Evolutionary conservation across 2,329 filamentous ascomycete species (phyloP).

Genomic region (Monosporascus ibericus): DNA sequence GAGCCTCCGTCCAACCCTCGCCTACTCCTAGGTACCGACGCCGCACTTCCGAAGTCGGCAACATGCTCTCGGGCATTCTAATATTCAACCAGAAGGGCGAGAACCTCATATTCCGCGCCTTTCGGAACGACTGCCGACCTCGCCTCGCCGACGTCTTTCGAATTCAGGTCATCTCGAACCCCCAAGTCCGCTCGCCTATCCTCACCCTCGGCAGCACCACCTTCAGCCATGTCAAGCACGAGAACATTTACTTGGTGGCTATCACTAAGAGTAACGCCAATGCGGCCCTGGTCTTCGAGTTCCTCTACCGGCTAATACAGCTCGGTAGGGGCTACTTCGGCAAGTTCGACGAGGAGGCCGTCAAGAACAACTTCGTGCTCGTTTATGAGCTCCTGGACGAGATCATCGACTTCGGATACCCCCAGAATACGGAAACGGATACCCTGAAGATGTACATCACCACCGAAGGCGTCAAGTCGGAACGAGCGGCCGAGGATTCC

Average conservation of each 20-base stretch:
- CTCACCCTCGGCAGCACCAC: conserved; percentile 95
- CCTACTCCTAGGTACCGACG: not conserved
- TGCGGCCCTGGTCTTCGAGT: conserved; percentile 95
- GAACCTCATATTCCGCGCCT: conserved; percentile 98
- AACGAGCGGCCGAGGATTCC: conserved; percentile 79
- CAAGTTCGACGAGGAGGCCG: conserved; percentile 98
- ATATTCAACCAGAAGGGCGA: conserved; percentile 99
- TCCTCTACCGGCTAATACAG: conserved; percentile 85
- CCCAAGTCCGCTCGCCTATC: conserved; percentile 95
- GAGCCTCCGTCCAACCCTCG: conserved; percentile 2
- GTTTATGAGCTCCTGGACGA: conserved; percentile 97
- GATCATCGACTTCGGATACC: conserved; percentile 98
- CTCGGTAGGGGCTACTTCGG: conserved; percentile 95
- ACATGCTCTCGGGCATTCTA: conserved; percentile 93
- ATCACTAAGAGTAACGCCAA: conserved; percentile 99
- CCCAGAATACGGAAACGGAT: conserved; percentile 97
- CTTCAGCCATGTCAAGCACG: conserved; percentile 98
- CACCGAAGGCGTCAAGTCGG: conserved; percentile 95
- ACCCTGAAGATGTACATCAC: conserved; percentile 99
- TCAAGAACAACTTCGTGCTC: conserved; percentile 99
- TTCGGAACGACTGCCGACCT: conserved; percentile 96
- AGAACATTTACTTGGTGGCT: conserved; percentile 97
- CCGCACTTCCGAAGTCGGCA: conserved; percentile 28
- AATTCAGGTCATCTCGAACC: conserved; percentile 98
- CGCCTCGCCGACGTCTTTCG: conserved; percentile 98